Conservation (phyloP, 2,329 filamentous ascomycete genomes). For the Blastomyces parvus region DNA sequence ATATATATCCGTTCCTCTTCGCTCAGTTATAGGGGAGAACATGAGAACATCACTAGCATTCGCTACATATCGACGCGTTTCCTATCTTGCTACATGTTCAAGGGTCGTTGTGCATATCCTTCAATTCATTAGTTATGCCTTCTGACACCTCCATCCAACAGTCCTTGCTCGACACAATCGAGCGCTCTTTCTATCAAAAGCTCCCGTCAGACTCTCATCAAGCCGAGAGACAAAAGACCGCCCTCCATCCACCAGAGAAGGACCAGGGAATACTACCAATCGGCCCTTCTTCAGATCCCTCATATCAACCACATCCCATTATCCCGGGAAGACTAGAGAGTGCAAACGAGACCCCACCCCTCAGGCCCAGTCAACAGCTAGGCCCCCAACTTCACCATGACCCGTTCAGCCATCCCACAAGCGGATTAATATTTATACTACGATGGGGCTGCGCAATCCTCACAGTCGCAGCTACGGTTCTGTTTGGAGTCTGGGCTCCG, state of each 20-base stretch:
- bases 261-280: not conserved
- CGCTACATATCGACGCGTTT: no score
- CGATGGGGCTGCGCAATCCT: constrained; percentile 6
- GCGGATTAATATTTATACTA: constrained; percentile 3
- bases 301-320: not conserved
- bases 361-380: not conserved
- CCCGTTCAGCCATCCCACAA: not conserved
- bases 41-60: not conserved
- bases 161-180: not conserved
- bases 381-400: not conserved
- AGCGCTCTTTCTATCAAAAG: constrained; percentile 2
- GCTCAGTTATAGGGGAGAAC: not conserved
- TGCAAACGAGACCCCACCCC: not conserved
- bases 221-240: not conserved
- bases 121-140: not conserved
- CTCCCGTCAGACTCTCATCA: not conserved
- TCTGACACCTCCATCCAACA: constrained; percentile 3
- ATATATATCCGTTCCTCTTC: not conserved
- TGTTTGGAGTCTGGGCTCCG: constrained; percentile 8
- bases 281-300: not conserved
- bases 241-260: not conserved
- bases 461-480: constrained; percentile 5
- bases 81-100: not conserved
- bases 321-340: not conserved
- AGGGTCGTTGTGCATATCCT: not conserved